Evolutionary conservation across 2,329 filamentous ascomycete genomes (phyloP).

Genomic region (Cryphonectria carpinicola): DNA sequence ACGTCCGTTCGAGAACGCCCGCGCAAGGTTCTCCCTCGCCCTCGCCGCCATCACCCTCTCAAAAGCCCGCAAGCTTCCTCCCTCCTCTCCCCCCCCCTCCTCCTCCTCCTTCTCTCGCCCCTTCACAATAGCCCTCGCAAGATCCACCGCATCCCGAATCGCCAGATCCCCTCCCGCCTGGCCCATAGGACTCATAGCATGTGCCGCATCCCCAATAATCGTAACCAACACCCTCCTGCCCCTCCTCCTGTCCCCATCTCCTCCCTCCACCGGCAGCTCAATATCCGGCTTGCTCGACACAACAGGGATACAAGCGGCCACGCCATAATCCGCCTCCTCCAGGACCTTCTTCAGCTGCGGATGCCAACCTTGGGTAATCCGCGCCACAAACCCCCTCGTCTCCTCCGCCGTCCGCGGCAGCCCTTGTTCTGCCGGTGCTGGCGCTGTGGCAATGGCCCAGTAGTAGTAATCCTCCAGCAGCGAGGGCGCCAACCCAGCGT

Average conservation of each 20-base stretch:
- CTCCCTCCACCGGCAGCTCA: neutral
- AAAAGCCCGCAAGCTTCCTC: neutral
- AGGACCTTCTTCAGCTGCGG: slow-evolving; percentile 6
- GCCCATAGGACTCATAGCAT: slow-evolving; percentile 22
- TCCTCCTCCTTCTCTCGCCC: neutral
- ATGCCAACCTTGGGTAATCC: slow-evolving; percentile 11
- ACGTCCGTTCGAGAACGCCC: slow-evolving; percentile 4
- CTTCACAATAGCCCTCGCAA: neutral
- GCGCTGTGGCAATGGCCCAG: slow-evolving; percentile 36
- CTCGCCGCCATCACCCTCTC: neutral
- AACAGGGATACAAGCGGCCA: slow-evolving; percentile 11
- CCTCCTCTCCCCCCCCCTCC: neutral
- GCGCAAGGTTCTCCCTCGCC: neutral
- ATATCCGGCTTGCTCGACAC: slow-evolving; percentile 12
- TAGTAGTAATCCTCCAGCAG: slow-evolving; percentile 40
- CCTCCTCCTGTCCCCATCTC: neutral
- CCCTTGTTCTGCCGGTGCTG: no score
- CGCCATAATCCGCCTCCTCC: slow-evolving; percentile 1
- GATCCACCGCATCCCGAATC: slow-evolving; percentile 4
- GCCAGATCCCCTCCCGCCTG: slow-evolving; percentile 7
- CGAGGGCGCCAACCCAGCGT: neutral
- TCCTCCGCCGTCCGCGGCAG: neutral
- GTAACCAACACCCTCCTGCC: slow-evolving; percentile 9
- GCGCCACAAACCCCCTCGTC: neutral
- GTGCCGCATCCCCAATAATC: slow-evolving; percentile 28